Evolutionary conservation across 208 protist genomes (phyloP).

Genomic region (Wallacemonas sp.): DNA sequence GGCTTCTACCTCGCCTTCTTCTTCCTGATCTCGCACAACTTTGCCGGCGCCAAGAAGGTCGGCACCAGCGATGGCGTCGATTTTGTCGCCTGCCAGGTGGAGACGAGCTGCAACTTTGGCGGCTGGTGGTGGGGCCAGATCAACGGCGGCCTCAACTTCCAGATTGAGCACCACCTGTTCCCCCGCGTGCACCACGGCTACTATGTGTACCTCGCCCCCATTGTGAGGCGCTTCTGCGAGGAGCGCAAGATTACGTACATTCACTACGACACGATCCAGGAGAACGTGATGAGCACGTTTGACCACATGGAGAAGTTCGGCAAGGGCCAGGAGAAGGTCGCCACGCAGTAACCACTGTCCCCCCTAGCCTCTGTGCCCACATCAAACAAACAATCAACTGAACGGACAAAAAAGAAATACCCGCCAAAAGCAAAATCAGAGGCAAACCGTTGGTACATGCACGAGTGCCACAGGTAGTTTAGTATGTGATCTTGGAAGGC

Average conservation of each 20-base stretch:
- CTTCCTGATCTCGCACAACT: conserved; percentile 86
- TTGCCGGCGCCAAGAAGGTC: conserved; percentile 68
- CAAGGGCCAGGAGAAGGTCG: conserved; percentile 45
- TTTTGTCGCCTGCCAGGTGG: conserved; percentile 67
- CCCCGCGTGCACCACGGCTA: conserved; percentile 83
- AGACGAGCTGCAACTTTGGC: conserved; percentile 78
- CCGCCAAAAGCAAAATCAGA: too few species aligned
- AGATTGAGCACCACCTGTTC: conserved; percentile 92
- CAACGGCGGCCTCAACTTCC: conserved; percentile 87
- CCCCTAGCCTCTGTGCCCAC: too few species aligned
- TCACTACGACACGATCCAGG: conserved; percentile 71
- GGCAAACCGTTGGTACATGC: too few species aligned
- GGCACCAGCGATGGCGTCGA: conserved; percentile 49
- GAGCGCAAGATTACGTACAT: conserved; percentile 66
- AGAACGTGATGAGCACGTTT: conserved; percentile 67
- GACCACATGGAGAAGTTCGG: conserved; percentile 66
- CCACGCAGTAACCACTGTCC: conserved; percentile 22
- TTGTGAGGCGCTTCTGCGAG: conserved; percentile 67
- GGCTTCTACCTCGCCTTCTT: conserved; percentile 86
- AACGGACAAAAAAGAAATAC: too few species aligned
- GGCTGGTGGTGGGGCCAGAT: conserved; percentile 78
- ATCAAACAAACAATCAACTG: too few species aligned
- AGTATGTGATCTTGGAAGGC: too few species aligned
- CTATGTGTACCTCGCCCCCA: conserved; percentile 72
- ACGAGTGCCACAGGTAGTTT: too few species aligned